Conservation (phyloP, 192 early-diverging fungal genomes). For the Martensiomyces pterosporus region DNA sequence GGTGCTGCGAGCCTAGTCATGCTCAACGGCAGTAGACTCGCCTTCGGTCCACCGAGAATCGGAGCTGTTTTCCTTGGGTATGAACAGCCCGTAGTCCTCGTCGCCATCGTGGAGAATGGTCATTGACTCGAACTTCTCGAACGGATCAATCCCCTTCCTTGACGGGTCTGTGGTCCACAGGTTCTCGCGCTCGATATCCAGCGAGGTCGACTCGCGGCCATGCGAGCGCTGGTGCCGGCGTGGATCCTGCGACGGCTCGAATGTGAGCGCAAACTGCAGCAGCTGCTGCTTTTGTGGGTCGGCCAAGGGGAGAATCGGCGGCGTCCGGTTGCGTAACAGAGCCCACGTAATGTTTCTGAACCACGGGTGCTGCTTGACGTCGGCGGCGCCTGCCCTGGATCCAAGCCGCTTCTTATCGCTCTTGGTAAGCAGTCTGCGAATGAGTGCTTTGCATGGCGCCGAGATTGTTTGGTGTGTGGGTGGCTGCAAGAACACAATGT, state of each 20-base stretch:
- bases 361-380: constrained; percentile 88
- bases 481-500: constrained; percentile 66
- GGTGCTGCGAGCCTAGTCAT: constrained; percentile 30
- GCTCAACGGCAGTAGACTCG: constrained; percentile 45
- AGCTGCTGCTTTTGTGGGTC: constrained; percentile 53
- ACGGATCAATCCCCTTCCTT: constrained; percentile 45
- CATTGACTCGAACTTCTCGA: constrained; percentile 53
- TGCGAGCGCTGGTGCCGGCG: constrained; percentile 14
- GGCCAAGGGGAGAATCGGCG: constrained; percentile 76
- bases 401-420: constrained; percentile 88
- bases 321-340: constrained; percentile 74
- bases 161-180: constrained; percentile 40
- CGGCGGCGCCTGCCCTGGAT: constrained; percentile 81
- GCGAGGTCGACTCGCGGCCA: constrained; percentile 35
- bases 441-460: constrained; percentile 61
- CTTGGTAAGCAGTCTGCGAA: constrained; percentile 83
- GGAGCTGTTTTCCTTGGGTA: constrained; percentile 48
- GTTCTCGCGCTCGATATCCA: constrained; percentile 51
- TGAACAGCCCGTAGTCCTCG: constrained; percentile 47
- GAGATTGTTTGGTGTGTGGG: constrained; percentile 53
- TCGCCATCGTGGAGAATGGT: constrained; percentile 54
- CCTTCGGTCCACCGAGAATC: constrained; percentile 49
- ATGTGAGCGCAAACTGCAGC: constrained; percentile 47
- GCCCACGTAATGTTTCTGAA: constrained; percentile 94
- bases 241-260: constrained; percentile 49